Evolutionary conservation across 371 early-diverging fungal genomes (phyloP), one percentile per base, ranked within the genome.

Genomic region (Mucor irregularis): DNA sequence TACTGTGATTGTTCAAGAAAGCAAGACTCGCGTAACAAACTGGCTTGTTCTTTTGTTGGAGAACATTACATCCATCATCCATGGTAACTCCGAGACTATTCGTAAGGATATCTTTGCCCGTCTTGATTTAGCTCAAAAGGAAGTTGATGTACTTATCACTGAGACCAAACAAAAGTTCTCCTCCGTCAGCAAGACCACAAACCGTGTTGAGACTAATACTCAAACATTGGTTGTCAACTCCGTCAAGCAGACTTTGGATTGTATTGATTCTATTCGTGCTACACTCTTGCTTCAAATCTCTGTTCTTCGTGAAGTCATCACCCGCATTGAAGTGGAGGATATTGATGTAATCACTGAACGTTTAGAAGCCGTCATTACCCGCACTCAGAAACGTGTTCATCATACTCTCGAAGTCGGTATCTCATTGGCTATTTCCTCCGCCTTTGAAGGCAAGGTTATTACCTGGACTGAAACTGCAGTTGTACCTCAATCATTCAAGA

Each of bases 401-500:
- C 68, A 72, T 19, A 62, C 69, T 10, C 50, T 75, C n/a, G 69
- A 71, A 21, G 19, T 54, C 28, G 59, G 69, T 16, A 57, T 69
- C n/a, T 58, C 55, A 9, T 43, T 61, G 33, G 66, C 71, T 16
- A 59, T 75, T 17, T 45, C 61, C 8, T 56, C 68, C 53, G 71
- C 72, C 9, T 71, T 71, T 45, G 72, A 71, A 65, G 72, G 76
- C 43, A 75, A 75, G 57, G 58, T 65, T 5, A 55, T 71, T 11
- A 67, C 76, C 17, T 71, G 71, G 76, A 59, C 71, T 21, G 76
- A 75, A 53, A 63, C 68, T 2, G 40, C 69, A 16, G 46, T 58
- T 19, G 34, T 75, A 6, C 76, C 76, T 28, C 49, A 49, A 8
- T 59, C 69, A 1, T 75, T 75, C 57, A 58, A 55, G 34, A 48